These are phyloP conservation scores for Oidiodendron maius DNA, from an alignment of 495 filamentous ascomycete genomes.

Conservation along the genomic window DNA sequence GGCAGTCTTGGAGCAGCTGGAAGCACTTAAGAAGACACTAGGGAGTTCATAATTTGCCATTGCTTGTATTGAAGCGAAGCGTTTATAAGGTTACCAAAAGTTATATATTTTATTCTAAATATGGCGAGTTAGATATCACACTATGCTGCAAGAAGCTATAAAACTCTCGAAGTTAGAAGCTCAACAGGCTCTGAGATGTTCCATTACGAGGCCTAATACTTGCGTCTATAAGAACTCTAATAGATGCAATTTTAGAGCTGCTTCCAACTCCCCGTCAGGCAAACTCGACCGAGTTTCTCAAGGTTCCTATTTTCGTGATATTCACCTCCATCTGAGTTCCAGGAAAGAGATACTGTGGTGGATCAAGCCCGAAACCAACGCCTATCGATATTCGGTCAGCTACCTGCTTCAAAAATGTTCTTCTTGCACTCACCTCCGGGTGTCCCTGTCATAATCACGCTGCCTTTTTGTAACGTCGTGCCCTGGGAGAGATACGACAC, in stretches of 20 bases:
- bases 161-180: too few relatives aligned
- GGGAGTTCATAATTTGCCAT: too few relatives aligned
- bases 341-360: constrained; percentile 29
- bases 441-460: constrained; percentile 24
- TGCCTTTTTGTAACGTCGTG: constrained; percentile 21
- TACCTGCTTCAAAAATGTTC: not conserved
- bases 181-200: too few relatives aligned
- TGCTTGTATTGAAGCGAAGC: too few relatives aligned
- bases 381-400: constrained; percentile 9
- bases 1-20: constrained; percentile 73
- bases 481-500: constrained; percentile 11
- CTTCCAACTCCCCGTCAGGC: too few relatives aligned
- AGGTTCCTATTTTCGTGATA: constrained; percentile 30
- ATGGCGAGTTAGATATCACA: too few relatives aligned
- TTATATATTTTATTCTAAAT: too few relatives aligned
- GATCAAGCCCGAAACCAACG: constrained; percentile 27
- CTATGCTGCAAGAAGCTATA: too few relatives aligned
- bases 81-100: too few relatives aligned
- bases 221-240: too few relatives aligned
- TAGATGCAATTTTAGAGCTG: too few relatives aligned
- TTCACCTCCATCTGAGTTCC: constrained; percentile 34
- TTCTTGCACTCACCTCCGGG: constrained; percentile 20
- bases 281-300: constrained; percentile 26
- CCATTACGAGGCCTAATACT: too few relatives aligned
- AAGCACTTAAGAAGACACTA: constrained; percentile 64